Conservation (phyloP, 2,329 filamentous ascomycete species). For the Taxawa tesnikishii region DNA sequence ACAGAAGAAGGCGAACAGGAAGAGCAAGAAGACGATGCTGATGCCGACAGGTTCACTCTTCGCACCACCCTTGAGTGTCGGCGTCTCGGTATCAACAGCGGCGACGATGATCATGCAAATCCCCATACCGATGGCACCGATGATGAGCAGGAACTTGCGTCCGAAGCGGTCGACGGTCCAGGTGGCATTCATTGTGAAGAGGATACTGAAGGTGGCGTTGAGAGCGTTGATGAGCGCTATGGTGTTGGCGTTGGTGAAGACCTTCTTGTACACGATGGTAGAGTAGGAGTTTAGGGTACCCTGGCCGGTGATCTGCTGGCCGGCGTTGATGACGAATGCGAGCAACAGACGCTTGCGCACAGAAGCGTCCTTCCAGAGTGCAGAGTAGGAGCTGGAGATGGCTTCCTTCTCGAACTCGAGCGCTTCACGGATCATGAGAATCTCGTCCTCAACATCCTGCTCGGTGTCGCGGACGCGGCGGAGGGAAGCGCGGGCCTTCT, state of each 20-base stretch:
- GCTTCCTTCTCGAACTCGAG: constrained; percentile 61
- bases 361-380: constrained; percentile 58
- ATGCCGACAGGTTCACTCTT: constrained; percentile 52
- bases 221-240: constrained; percentile 65
- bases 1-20: constrained; percentile 25
- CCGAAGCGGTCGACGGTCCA: constrained; percentile 65
- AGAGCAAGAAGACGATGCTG: constrained; percentile 55
- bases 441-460: constrained; percentile 54
- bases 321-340: constrained; percentile 55
- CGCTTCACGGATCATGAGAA: constrained; percentile 53
- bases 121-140: constrained; percentile 56
- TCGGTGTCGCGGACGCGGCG: constrained; percentile 50
- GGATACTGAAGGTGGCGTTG: constrained; percentile 59
- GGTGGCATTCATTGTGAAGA: constrained; percentile 61
- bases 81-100: constrained; percentile 45
- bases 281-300: constrained; percentile 62
- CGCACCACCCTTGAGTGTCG: constrained; percentile 35
- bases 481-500: constrained; percentile 47
- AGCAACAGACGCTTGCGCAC: constrained; percentile 54
- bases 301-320: constrained; percentile 61
- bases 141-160: constrained; percentile 56
- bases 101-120: constrained; percentile 58
- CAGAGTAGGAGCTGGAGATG: constrained; percentile 49
- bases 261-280: constrained; percentile 61
- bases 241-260: constrained; percentile 45